phyloP scores from a whole-genome alignment of 1,284 basidiomycete genomes.

The Pascua guehoae region DNA sequence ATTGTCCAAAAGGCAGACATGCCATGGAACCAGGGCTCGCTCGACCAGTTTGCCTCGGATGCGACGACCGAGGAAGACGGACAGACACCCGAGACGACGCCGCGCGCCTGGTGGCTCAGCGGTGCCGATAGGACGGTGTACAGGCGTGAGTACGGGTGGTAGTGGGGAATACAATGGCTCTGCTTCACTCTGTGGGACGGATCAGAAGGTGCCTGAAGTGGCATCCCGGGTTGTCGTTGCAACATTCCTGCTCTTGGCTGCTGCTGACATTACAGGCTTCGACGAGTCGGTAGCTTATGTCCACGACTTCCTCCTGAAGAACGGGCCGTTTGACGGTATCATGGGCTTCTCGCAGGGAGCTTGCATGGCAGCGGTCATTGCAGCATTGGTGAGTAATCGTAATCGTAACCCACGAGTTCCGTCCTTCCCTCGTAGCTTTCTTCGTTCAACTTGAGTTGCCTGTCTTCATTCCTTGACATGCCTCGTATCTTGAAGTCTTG shows the following conservation, averaged over 20 bases:
- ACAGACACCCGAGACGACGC: constrained; percentile 58
- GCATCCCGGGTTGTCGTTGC: no score
- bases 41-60: constrained; percentile 58
- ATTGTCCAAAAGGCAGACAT: constrained; percentile 69
- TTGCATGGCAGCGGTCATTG: constrained; percentile 68
- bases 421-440: no score
- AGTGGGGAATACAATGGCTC: neutral
- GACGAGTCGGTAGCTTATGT: constrained; percentile 57
- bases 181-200: neutral
- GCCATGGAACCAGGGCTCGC: constrained; percentile 50
- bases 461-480: no score
- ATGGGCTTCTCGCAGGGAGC: constrained; percentile 85
- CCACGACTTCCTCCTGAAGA: constrained; percentile 48
- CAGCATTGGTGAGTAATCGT: constrained; percentile 60
- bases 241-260: neutral
- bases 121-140: constrained; percentile 53
- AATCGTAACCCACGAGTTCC: no score
- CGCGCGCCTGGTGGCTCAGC: constrained; percentile 75
- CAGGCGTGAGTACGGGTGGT: constrained; percentile 31
- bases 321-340: constrained; percentile 59
- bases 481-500: neutral
- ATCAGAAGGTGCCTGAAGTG: neutral
- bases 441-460: no score
- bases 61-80: constrained; percentile 56
- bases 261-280: constrained; percentile 52